A percentile compares a stretch with the other conserved stretches of the same genome.
phyloP scores from a whole-genome alignment of 495 filamentous ascomycete genomes.

The Penicillium daleae region DNA sequence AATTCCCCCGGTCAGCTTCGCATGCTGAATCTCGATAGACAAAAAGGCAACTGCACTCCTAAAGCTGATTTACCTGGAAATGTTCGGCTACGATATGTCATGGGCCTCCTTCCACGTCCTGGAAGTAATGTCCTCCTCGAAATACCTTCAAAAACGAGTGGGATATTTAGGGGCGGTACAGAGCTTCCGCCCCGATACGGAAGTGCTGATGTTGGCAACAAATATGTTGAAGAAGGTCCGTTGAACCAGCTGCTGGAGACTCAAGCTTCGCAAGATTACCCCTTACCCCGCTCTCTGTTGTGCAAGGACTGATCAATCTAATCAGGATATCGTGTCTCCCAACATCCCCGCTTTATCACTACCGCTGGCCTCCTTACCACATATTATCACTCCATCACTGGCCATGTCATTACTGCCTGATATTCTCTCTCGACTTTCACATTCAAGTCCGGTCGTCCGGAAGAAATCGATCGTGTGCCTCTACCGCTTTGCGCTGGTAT shows the following conservation, averaged over 20 bases:
- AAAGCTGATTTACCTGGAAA: slow-evolving; percentile 95
- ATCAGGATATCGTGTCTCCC: slow-evolving; percentile 78
- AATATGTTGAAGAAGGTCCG: slow-evolving; percentile 92
- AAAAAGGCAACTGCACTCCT: slow-evolving; percentile 93
- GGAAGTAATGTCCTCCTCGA: slow-evolving; percentile 95
- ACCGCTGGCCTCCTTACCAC: slow-evolving; percentile 84
- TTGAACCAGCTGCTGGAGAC: not conserved
- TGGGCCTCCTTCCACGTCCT: slow-evolving; percentile 98
- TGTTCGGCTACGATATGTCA: slow-evolving; percentile 99
- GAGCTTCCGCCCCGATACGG: slow-evolving; percentile 92
- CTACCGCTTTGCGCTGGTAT: slow-evolving; percentile 89
- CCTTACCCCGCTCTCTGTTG: not conserved
- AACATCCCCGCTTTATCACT: slow-evolving; percentile 76
- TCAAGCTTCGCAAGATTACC: not conserved
- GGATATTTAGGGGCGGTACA: slow-evolving; percentile 97
- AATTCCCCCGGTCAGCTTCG: not conserved
- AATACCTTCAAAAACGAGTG: slow-evolving; percentile 92
- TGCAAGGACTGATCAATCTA: slow-evolving; percentile 14
- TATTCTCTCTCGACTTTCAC: slow-evolving; percentile 80
- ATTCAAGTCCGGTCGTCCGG: slow-evolving; percentile 78
- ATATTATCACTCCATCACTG: slow-evolving; percentile 87
- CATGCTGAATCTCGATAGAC: slow-evolving; percentile 57
- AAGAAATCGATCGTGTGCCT: slow-evolving; percentile 96
- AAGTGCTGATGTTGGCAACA: slow-evolving; percentile 96
- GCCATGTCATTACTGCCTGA: slow-evolving; percentile 87